Evolutionary conservation across 306 rosid species (phyloP).

Genomic region (Urtica urens): DNA sequence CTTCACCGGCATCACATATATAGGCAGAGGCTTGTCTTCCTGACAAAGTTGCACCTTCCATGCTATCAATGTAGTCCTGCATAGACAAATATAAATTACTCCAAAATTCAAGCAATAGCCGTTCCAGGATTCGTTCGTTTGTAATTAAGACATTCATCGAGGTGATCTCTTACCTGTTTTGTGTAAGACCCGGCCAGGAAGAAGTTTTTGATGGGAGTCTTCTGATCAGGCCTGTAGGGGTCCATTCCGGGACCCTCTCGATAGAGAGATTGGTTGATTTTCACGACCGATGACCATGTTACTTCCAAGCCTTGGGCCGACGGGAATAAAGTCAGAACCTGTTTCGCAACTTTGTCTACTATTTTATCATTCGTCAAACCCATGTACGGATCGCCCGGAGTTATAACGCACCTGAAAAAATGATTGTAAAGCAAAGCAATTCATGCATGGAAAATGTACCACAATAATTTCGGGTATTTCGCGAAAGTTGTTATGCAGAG

Average conservation of each 20-base stretch:
- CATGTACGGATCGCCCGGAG: slow-evolving; percentile 99
- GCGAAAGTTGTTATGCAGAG: no score
- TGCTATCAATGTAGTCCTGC: slow-evolving; percentile 98
- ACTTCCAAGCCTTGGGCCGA: slow-evolving; percentile 94
- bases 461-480: no score
- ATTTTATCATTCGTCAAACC: slow-evolving; percentile 83
- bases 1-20: slow-evolving; percentile 80
- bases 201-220: slow-evolving; percentile 83
- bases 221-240: slow-evolving; percentile 93
- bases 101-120: no score
- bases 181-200: slow-evolving; percentile 96
- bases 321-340: slow-evolving; percentile 80
- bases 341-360: slow-evolving; percentile 72
- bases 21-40: slow-evolving; percentile 88
- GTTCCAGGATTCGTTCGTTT: no score
- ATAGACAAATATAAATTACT: not conserved
- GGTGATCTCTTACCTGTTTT: slow-evolving; percentile 66
- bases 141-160: no score
- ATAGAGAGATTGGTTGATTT: slow-evolving; percentile 90
- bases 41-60: slow-evolving; percentile 98
- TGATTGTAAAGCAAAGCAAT: slow-evolving; percentile 4
- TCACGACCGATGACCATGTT: slow-evolving; percentile 94
- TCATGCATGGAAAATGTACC: not conserved
- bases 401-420: slow-evolving; percentile 74
- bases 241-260: slow-evolving; percentile 97